phyloP scores from a whole-genome alignment of 1,139 yeast genomes.

The Saccharomyces pastorianus region DNA sequence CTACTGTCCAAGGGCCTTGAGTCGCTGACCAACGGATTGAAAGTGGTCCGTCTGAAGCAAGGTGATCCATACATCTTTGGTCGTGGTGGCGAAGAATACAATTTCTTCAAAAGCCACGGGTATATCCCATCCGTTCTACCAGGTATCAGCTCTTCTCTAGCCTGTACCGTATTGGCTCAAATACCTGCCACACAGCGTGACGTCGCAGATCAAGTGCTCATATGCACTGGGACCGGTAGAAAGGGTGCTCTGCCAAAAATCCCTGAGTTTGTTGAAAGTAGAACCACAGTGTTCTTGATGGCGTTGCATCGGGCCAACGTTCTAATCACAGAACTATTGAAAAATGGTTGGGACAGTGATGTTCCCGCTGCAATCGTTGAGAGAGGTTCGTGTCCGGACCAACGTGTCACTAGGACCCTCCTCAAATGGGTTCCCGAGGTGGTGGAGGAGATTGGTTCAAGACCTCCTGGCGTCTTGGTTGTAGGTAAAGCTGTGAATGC shows the following conservation, averaged over 20 bases:
- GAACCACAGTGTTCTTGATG: conserved; percentile 89
- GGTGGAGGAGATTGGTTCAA: conserved; percentile 69
- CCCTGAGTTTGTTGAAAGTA: conserved; percentile 60
- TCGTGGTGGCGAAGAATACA: conserved; percentile 89
- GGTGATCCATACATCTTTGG: conserved; percentile 98
- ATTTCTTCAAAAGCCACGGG: conserved; percentile 60
- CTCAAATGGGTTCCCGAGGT: conserved; percentile 61
- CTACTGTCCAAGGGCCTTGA: conserved; percentile 61
- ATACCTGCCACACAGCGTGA: conserved; percentile 92
- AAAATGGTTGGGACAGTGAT: conserved; percentile 57
- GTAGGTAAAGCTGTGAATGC: conserved; percentile 77
- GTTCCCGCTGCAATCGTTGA: conserved; percentile 84
- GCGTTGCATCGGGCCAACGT: conserved; percentile 75
- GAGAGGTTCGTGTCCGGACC: conserved; percentile 90
- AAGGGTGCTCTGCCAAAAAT: conserved; percentile 72
- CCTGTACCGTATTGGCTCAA: conserved; percentile 77
- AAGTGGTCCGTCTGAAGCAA: conserved; percentile 84
- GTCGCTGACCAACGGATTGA: conserved; percentile 55
- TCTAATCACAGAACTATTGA: conserved; percentile 51
- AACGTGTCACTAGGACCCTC: conserved; percentile 71
- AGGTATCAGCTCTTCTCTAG: conserved; percentile 84
- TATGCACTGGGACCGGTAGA: conserved; percentile 93
- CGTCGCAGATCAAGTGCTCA: conserved; percentile 83
- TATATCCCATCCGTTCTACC: conserved; percentile 68
- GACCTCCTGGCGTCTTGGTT: conserved; percentile 89